Evolutionary conservation across 495 filamentous ascomycete species (phyloP), one percentile per base, ranked within the genome.

Genomic region (Penicillium turbatum): DNA sequence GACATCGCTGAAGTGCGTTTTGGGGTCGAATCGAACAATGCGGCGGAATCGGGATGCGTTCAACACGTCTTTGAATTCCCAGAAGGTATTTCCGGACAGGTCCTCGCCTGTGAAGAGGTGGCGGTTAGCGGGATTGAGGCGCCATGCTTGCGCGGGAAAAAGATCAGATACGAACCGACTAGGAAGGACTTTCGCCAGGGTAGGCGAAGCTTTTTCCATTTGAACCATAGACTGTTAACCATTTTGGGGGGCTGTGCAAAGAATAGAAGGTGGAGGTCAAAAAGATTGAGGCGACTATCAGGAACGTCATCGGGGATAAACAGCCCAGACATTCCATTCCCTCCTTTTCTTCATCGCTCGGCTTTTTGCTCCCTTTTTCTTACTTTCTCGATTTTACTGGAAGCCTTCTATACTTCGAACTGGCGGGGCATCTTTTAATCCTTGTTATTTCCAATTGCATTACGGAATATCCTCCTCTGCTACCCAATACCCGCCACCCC

Each of bases 41-140:
- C 79, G 72, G 16, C 83, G 69, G 35, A 70, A 68, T 16, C 78
- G 76, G 15, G 69, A 64, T 53, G 90, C 64, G 57, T 80, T 77
- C 7, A 85, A 57, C 5, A 75, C 69, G 61, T 90, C 83, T 54
- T 82, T 84, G 74, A 96, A 92, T 65, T 95, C 90, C 90, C 92
- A 97, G 72, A 84, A 98, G 21, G 91, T 96, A 72, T 97, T 97
- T 17, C 90, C 90, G 34, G 81, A 59, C 29, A 97, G 83, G 70
- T 98, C 93, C 55, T 81, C 75, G 57, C 93, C 92, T 96, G 60
- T 1, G 42, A 37, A 19, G 34, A 42, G 31, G 41, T 39, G 10
- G 27, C 82, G 19, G 43, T 59, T 46, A 63, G 60, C 39, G 56
- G 59, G 0, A 49, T 27, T 58, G 51, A 49, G 41, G 24, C 29